Evolutionary conservation across 2,329 filamentous ascomycete species (phyloP).

Genomic region (Fusarium verticillioides): DNA sequence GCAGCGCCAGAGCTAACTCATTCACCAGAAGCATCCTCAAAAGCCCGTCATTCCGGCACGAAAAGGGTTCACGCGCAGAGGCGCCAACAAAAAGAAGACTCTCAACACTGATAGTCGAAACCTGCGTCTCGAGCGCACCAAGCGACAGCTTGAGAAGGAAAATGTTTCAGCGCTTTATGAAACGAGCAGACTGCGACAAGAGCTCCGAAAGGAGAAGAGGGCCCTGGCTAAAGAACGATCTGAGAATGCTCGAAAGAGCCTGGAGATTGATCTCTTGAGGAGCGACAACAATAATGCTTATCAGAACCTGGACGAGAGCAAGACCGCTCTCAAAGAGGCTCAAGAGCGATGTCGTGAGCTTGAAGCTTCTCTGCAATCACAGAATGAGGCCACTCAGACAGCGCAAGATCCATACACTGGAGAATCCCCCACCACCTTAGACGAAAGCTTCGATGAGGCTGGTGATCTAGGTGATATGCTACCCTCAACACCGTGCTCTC

Average conservation of each 20-base stretch:
- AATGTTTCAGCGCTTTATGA: neutral
- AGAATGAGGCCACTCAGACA: accelerated
- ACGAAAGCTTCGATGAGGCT: neutral
- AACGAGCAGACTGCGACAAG: neutral
- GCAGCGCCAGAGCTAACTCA: neutral
- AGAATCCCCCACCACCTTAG: accelerated
- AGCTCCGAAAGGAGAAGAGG: neutral
- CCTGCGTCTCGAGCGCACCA: neutral
- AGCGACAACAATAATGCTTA: accelerated
- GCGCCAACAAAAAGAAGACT: too few relatives aligned
- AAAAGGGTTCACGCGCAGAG: neutral
- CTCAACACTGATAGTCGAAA: too few relatives aligned
- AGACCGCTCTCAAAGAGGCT: accelerated
- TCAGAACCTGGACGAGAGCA: accelerated
- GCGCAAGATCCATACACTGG: accelerated
- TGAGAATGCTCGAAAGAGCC: neutral
- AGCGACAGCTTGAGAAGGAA: neutral
- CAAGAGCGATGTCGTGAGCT: neutral
- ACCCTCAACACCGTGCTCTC: neutral
- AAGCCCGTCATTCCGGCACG: neutral
- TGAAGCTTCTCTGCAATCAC: neutral
- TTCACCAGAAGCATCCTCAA: neutral
- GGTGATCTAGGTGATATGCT: too few relatives aligned
- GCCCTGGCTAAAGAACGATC: neutral
- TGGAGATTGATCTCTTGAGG: neutral